Conservation (phyloP, 2,329 filamentous ascomycete species). For the Nigrograna mackinnonii region DNA sequence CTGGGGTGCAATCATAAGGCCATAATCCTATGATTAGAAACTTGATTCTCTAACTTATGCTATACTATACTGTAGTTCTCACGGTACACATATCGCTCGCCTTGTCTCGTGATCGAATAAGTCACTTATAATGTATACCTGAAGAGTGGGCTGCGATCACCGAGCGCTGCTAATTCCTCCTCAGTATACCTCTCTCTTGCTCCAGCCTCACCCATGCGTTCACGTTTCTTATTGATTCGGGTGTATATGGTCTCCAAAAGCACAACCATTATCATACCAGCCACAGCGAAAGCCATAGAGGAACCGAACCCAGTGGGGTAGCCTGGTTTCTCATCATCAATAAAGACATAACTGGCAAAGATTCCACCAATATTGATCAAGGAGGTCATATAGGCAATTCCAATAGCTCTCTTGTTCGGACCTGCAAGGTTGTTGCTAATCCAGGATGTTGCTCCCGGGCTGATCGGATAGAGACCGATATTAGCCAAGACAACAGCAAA, state of each 20-base stretch:
- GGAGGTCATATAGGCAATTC: neutral
- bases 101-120: no score
- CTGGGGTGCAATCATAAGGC: no score
- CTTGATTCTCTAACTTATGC: no score
- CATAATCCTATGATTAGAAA: no score
- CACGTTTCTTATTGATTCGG: neutral
- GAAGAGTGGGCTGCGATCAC: conserved; percentile 1
- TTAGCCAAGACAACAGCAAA: neutral
- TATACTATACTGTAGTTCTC: no score
- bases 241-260: neutral
- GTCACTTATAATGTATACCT: conserved; percentile 1
- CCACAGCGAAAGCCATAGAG: neutral
- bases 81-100: no score
- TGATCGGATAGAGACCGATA: conserved; percentile 3
- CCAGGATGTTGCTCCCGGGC: neutral
- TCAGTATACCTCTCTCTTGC: conserved; percentile 3
- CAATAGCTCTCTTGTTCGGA: neutral
- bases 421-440: conserved; percentile 1
- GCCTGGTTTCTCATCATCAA: neutral
- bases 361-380: neutral
- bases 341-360: neutral
- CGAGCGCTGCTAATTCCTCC: neutral
- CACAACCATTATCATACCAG: neutral
- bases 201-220: neutral
- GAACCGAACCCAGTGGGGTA: conserved; percentile 2